These are phyloP conservation scores for Penicillium sp. DNA, from an alignment of 2,329 filamentous ascomycete species.

Conservation along the genomic window DNA sequence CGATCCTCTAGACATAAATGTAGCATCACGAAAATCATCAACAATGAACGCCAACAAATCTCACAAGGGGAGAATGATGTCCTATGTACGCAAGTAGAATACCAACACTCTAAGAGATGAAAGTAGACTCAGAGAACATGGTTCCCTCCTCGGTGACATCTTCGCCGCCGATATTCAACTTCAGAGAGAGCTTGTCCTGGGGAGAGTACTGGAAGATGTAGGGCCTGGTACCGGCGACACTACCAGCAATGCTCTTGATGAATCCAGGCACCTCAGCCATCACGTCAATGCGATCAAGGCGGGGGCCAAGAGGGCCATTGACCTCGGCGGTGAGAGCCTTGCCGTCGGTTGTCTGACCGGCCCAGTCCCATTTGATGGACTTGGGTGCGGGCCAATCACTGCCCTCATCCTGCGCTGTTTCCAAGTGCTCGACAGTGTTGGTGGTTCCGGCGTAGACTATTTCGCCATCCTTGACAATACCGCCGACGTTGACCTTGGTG, in stretches of 20 bases:
- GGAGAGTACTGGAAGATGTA: conserved; percentile 96
- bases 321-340: conserved; percentile 70
- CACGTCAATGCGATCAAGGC: conserved; percentile 83
- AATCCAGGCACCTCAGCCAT: conserved; percentile 96
- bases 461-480: conserved; percentile 77
- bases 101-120: conserved; percentile 68
- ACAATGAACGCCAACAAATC: conserved; percentile 29
- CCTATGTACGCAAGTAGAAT: conserved; percentile 30
- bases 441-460: conserved; percentile 71
- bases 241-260: conserved; percentile 89
- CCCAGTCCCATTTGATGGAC: conserved; percentile 74
- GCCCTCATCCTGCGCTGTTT: conserved; percentile 69
- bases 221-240: conserved; percentile 86
- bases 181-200: conserved; percentile 66
- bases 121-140: conserved; percentile 90
- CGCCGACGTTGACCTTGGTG: conserved; percentile 80
- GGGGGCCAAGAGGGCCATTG: conserved; percentile 67
- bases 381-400: conserved; percentile 89
- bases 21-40: conserved; percentile 29
- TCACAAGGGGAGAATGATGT: conserved; percentile 19
- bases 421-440: conserved; percentile 68
- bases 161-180: conserved; percentile 81
- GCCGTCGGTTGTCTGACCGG: conserved; percentile 73
- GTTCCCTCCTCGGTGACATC: conserved; percentile 75
- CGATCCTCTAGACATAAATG: conserved; percentile 28